Percentiles rank a stretch among this genome's conserved stretches.
These are phyloP conservation scores for Cymbidium sinense DNA, from an alignment of 106 monocot genomes.

Conservation along the genomic window DNA sequence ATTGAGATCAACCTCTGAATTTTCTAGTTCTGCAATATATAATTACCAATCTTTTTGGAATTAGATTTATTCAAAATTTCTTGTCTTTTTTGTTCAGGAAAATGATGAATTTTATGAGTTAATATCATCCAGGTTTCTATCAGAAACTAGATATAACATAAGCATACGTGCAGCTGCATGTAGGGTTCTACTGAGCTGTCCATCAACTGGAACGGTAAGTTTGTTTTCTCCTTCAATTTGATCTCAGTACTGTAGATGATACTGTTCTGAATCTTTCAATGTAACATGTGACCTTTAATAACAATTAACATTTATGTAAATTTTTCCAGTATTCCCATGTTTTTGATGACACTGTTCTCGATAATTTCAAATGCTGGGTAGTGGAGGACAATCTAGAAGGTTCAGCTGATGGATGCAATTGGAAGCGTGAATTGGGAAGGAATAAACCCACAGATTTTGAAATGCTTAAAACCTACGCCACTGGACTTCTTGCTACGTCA, in stretches of 20 bases:
- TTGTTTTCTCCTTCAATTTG: background rate
- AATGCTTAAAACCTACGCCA: slow-evolving; percentile 84
- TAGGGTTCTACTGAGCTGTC: slow-evolving; percentile 69
- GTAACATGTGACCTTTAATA: background rate
- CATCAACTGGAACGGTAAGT: slow-evolving; percentile 72
- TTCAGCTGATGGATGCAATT: slow-evolving; percentile 35
- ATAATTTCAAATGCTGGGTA: slow-evolving; percentile 86
- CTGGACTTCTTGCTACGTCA: slow-evolving; percentile 83
- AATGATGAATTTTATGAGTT: slow-evolving; percentile 88
- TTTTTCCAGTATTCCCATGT: slow-evolving; percentile 66
- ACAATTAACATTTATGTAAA: background rate
- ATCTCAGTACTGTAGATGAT: background rate
- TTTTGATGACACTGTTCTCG: slow-evolving; percentile 82
- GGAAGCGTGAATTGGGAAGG: slow-evolving; percentile 49
- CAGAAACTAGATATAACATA: slow-evolving; percentile 64
- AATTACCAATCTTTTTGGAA: background rate
- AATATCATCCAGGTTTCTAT: slow-evolving; percentile 66
- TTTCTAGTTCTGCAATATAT: background rate
- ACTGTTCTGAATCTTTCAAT: background rate
- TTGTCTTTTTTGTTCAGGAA: slow-evolving; percentile 40
- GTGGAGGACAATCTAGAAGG: slow-evolving; percentile 40
- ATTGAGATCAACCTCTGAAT: background rate
- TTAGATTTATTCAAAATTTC: background rate
- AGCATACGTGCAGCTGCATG: slow-evolving; percentile 66
- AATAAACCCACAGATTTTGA: slow-evolving; percentile 69